Evolutionary conservation across 768 basidiomycete species (phyloP).

Genomic region (Phaffia tasmanica): DNA sequence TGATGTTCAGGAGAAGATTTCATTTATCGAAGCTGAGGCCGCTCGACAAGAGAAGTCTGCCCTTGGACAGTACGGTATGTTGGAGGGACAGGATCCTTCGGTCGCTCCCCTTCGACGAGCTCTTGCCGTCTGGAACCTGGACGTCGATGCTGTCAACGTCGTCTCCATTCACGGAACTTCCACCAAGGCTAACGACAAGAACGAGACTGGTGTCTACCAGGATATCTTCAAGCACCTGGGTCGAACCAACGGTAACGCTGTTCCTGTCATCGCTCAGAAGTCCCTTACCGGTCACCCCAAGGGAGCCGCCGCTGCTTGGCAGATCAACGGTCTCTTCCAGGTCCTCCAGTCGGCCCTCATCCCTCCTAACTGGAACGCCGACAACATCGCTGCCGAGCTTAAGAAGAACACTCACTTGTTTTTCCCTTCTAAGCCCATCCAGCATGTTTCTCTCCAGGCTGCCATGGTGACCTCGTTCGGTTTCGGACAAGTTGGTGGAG

Average conservation of each 20-base stretch:
- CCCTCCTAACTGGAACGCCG: slow-evolving; percentile 93
- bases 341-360: slow-evolving; percentile 72
- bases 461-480: slow-evolving; percentile 40
- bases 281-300: slow-evolving; percentile 94
- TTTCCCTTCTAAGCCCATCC: slow-evolving; percentile 94
- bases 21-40: slow-evolving; percentile 82
- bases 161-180: slow-evolving; percentile 43
- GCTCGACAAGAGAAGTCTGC: slow-evolving; percentile 83
- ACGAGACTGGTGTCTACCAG: slow-evolving; percentile 96
- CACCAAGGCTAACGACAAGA: slow-evolving; percentile 67
- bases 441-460: slow-evolving; percentile 69
- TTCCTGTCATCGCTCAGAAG: slow-evolving; percentile 95
- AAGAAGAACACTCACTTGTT: slow-evolving; percentile 77
- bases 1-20: slow-evolving; percentile 55
- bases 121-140: slow-evolving; percentile 80
- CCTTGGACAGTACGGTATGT: slow-evolving; percentile 88
- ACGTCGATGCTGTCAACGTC: slow-evolving; percentile 22
- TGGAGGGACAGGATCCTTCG: slow-evolving; percentile 71
- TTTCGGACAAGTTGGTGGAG: slow-evolving; percentile 53
- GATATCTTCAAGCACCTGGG: slow-evolving; percentile 78
- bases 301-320: slow-evolving; percentile 98
- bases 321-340: slow-evolving; percentile 83
- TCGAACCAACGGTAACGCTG: slow-evolving; percentile 89
- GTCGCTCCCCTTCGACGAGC: slow-evolving; percentile 88
- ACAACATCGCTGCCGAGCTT: slow-evolving; percentile 64